Conservation (phyloP, 2,329 filamentous ascomycete species). For the Aspergillus alliaceus region DNA sequence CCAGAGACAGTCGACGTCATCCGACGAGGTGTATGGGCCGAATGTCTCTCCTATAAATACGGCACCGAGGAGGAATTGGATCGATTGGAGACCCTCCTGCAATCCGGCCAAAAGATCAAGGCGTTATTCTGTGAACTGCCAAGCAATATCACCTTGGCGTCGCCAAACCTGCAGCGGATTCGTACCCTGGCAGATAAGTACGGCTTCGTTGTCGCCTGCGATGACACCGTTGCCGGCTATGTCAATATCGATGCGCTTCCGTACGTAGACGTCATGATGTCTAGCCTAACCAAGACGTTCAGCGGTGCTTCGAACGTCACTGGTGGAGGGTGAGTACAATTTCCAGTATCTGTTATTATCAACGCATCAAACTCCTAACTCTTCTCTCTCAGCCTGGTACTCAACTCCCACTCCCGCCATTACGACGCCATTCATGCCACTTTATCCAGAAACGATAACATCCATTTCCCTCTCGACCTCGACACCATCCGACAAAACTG, state of each 20-base stretch:
- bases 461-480: background rate
- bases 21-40: background rate
- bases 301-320: background rate
- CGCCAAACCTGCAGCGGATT: background rate
- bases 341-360: background rate
- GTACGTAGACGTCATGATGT: background rate
- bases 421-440: background rate
- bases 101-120: background rate
- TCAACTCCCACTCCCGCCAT: background rate
- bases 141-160: background rate
- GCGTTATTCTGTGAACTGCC: background rate
- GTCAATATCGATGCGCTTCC: background rate
- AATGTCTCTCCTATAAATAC: background rate
- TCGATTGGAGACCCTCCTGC: background rate
- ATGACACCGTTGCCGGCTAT: background rate
- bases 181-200: background rate
- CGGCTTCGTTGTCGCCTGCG: background rate
- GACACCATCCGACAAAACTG: background rate
- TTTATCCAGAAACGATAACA: background rate
- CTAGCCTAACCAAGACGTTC: background rate
- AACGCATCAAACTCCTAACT: background rate
- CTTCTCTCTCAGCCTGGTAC: background rate
- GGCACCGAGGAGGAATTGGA: background rate
- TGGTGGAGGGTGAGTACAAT: background rate
- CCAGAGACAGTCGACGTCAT: background rate